Conservation (phyloP, 441 rosid species). For the Isatis lusitanica region DNA sequence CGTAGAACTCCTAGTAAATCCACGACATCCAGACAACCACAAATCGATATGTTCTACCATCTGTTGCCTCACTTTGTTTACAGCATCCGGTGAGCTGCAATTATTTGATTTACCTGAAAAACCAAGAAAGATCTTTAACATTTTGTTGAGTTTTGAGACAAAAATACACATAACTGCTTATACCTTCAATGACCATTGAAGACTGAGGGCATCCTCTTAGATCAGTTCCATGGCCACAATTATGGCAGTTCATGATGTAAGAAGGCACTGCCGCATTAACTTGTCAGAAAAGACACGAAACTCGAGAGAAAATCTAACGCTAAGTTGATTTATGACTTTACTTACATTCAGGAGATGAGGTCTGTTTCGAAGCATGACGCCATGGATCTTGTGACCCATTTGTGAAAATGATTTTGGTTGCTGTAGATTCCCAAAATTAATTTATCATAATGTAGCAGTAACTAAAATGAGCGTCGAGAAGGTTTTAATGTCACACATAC, state of each 20-base stretch:
- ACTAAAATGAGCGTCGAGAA: background rate
- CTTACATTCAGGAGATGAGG: constrained; percentile 72
- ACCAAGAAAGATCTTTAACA: background rate
- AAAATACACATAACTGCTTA: background rate
- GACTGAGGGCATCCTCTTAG: constrained; percentile 89
- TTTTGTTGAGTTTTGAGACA: background rate
- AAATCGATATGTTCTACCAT: constrained; percentile 63
- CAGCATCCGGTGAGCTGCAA: constrained; percentile 75
- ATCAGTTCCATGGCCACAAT: constrained; percentile 88
- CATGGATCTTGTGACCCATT: constrained; percentile 94
- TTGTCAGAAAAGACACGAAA: background rate
- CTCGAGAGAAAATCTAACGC: background rate
- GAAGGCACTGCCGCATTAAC: constrained; percentile 64
- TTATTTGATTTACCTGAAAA: constrained; percentile 63
- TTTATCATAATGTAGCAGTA: background rate
- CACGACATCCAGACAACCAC: constrained; percentile 78
- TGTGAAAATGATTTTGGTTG: constrained; percentile 75
- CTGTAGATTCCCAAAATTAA: constrained; percentile 40
- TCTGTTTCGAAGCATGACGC: constrained; percentile 86
- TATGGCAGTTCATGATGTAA: constrained; percentile 64
- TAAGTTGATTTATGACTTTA: constrained; percentile 38
- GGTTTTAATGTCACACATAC: constrained; percentile 31
- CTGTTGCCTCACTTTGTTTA: constrained; percentile 69
- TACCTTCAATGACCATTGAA: constrained; percentile 71
- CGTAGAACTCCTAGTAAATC: constrained; percentile 42